Conservation (phyloP, 2,329 filamentous ascomycete genomes). For the Sporothrix curviconia region DNA sequence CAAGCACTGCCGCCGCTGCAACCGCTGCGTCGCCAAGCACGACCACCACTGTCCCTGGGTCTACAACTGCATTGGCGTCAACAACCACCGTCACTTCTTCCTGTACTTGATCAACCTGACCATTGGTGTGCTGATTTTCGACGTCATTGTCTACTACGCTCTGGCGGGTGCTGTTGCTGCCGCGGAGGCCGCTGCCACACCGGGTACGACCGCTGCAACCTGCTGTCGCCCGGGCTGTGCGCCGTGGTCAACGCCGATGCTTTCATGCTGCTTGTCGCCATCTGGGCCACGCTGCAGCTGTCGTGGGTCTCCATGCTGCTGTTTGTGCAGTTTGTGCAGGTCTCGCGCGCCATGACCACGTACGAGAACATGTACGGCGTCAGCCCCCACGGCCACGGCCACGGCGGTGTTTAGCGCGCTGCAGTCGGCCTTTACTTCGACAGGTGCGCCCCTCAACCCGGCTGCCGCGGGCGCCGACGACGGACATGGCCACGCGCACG, state of each 20-base stretch:
- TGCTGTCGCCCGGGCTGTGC: conserved; percentile 72
- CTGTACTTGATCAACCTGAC: conserved; percentile 78
- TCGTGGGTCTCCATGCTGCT: conserved; percentile 97
- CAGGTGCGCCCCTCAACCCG: conserved; percentile 63
- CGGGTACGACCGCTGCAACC: conserved; percentile 51
- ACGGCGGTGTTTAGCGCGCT: conserved; percentile 42
- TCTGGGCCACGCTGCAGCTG: conserved; percentile 79
- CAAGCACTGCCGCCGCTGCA: conserved; percentile 90
- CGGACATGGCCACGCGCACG: conserved; percentile 36
- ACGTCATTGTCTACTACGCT: conserved; percentile 67
- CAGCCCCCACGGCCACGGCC: conserved; percentile 41
- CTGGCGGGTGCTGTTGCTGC: conserved; percentile 52
- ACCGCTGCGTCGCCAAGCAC: conserved; percentile 89
- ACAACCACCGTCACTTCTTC: conserved; percentile 95
- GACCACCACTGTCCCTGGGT: conserved; percentile 99
- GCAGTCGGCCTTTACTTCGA: conserved; percentile 70
- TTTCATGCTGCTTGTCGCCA: conserved; percentile 70
- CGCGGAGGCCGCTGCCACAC: conserved; percentile 27
- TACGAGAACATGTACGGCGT: conserved; percentile 93
- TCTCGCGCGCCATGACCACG: conserved; percentile 87
- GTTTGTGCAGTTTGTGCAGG: conserved; percentile 86
- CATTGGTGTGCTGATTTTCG: conserved; percentile 63
- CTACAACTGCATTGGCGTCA: conserved; percentile 89
- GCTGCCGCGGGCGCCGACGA: conserved; percentile 51
- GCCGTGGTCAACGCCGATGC: conserved; percentile 70